Evolutionary conservation across 495 filamentous ascomycete species (phyloP), one percentile per base, ranked within the genome.

Genomic region (Annulohypoxylon bovei): DNA sequence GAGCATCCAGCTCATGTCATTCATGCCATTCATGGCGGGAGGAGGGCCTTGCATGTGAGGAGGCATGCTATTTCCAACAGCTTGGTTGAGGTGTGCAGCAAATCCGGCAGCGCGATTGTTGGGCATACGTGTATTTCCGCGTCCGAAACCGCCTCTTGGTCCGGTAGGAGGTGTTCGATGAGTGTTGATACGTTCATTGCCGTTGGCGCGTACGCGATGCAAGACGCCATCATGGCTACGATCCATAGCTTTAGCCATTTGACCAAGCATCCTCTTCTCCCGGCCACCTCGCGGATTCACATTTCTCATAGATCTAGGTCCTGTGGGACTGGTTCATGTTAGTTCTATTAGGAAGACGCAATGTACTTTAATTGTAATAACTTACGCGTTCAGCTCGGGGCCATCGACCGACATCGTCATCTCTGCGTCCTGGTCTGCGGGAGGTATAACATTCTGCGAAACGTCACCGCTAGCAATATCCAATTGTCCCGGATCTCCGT

Each of bases 301-400:
- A 76, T 91, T 92, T 65, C 95, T 90, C 96, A 99, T 98, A 4
- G 94, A 93, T 79, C 93, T 95, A 22, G 95, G 95, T 42, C 94
- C 95, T 7, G 95, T 98, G 16, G 95, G 95, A 75, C 94, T 98
- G 71, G 50, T 30, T 18, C 28, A 12, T 53, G 76, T 82, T 71
- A 82, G 80, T 35, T 69, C 18, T 49, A 5, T 11, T 62, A 22
- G 5, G 52, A n/a, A 58, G 18, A 7, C 9, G 16, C 44, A 27
- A 9, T 7, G 57, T 33, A 49, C 6, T 16, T 28, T 25, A 27
- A 47, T 37, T 2, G 57, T 33, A n/a, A 14, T 33, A 25, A 86
- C 92, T 78, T 89, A 97, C 94, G 92, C 84, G 70, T 83, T 92
- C 42, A 82, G 79, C 52, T 89, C 89, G 60, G 77, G 79, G 23